Conservation (phyloP, 2,329 filamentous ascomycete genomes). For the Colletotrichum sansevieriae region DNA sequence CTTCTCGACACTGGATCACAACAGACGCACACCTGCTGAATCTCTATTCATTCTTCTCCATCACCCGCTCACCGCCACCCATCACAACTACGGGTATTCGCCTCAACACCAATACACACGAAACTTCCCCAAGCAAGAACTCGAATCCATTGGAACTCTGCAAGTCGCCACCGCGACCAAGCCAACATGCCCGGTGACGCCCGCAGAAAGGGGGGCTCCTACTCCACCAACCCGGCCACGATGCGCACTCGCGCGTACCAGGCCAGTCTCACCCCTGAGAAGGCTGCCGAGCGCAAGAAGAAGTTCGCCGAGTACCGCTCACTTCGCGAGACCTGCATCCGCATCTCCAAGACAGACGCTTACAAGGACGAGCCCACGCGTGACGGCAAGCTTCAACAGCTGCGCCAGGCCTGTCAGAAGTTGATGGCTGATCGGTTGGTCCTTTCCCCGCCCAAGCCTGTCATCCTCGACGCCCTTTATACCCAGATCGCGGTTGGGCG, state of each 20-base stretch:
- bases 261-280: background rate
- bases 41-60: background rate
- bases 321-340: conserved; percentile 10
- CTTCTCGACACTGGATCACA: too few species aligned
- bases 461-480: background rate
- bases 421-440: background rate
- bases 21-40: too few species aligned
- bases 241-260: conserved; percentile 3
- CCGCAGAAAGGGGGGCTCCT: conserved; percentile 22
- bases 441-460: fast-evolving
- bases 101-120: background rate
- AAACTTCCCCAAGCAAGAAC: background rate
- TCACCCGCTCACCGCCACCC: background rate
- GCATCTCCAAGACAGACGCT: background rate
- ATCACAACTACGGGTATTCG: background rate
- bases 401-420: background rate
- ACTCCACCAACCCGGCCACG: conserved; percentile 20
- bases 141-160: background rate
- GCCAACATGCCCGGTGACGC: conserved; percentile 13
- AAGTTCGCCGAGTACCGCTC: conserved; percentile 28
- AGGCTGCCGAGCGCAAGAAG: background rate
- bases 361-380: conserved; percentile 4
- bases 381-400: background rate
- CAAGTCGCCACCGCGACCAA: background rate
- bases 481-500: too few species aligned